A percentile compares a stretch with the other conserved stretches of the same genome.
These are phyloP conservation scores for Aegilops umbellulata DNA, from an alignment of 176 grass and related monocot species.

Conservation along the genomic window DNA sequence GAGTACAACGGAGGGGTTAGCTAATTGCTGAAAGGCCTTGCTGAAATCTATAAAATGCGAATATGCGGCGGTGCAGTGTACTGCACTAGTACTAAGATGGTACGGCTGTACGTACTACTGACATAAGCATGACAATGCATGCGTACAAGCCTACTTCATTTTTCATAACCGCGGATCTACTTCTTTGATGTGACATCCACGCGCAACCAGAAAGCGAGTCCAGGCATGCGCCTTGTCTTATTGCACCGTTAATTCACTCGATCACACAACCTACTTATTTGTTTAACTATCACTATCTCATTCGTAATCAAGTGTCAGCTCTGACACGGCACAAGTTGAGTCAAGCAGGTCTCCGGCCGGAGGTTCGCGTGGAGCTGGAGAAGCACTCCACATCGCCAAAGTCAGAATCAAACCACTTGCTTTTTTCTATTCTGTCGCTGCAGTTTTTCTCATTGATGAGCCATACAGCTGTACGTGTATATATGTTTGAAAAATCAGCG, in stretches of 20 bases:
- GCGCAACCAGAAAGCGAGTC: not conserved
- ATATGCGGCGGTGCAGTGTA: no score
- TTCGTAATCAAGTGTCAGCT: not conserved
- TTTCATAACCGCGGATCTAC: no score
- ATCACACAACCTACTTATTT: not conserved
- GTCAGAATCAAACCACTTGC: not conserved
- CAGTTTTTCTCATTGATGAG: not conserved
- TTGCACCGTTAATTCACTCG: not conserved
- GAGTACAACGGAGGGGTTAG: no score
- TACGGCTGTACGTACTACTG: no score
- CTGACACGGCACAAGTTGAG: not conserved
- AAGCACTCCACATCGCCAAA: not conserved
- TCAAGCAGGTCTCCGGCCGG: not conserved
- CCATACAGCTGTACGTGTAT: slow-evolving; percentile 9
- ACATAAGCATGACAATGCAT: slow-evolving; percentile 4
- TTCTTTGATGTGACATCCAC: not conserved
- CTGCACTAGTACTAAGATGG: no score
- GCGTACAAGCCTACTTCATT: not conserved
- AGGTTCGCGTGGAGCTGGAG: not conserved
- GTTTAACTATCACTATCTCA: not conserved
- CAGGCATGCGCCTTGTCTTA: not conserved
- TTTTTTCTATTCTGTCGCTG: not conserved
- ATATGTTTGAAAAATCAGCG: not conserved
- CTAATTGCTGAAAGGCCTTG: no score
- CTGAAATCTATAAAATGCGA: no score